phyloP scores from a whole-genome alignment of 2,329 filamentous ascomycete species.

The Colletotrichum aenigma region DNA sequence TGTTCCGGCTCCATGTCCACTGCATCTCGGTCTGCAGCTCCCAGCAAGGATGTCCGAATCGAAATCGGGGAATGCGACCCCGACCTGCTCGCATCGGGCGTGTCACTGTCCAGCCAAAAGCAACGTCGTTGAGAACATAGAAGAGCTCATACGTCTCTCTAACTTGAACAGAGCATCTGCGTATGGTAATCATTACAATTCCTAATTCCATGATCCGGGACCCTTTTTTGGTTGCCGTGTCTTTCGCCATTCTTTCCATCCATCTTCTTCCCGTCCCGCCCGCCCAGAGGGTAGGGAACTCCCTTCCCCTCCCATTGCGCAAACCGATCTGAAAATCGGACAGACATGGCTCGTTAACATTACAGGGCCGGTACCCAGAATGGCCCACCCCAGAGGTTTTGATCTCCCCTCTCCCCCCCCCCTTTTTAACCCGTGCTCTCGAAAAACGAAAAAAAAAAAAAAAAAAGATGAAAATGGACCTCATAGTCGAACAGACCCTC shows the following conservation, averaged over 20 bases:
- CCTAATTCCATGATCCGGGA: conserved; percentile 11
- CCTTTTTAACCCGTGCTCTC: background rate
- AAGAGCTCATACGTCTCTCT: background rate
- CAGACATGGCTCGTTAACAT: conserved; percentile 16
- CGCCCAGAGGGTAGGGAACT: background rate
- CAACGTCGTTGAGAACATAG: background rate
- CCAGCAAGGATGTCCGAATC: background rate
- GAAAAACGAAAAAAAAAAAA: background rate
- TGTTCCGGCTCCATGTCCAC: background rate
- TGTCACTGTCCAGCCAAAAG: background rate
- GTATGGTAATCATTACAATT: conserved; percentile 6
- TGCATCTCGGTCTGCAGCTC: background rate
- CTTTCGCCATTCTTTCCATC: background rate
- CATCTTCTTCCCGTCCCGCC: background rate
- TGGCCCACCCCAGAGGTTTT: conserved; percentile 8
- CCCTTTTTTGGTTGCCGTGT: conserved; percentile 10
- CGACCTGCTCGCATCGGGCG: background rate
- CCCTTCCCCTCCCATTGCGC: background rate
- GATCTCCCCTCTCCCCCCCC: background rate
- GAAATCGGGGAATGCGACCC: background rate
- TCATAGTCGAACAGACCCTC: conserved; percentile 12
- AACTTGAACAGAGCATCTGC: background rate
- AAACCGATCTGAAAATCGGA: conserved; percentile 16
- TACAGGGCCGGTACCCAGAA: conserved; percentile 20
- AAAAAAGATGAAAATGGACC: conserved; percentile 9